Evolutionary conservation across 169 alveolate species (phyloP).

Genomic region (Toxoplasma gondii): DNA sequence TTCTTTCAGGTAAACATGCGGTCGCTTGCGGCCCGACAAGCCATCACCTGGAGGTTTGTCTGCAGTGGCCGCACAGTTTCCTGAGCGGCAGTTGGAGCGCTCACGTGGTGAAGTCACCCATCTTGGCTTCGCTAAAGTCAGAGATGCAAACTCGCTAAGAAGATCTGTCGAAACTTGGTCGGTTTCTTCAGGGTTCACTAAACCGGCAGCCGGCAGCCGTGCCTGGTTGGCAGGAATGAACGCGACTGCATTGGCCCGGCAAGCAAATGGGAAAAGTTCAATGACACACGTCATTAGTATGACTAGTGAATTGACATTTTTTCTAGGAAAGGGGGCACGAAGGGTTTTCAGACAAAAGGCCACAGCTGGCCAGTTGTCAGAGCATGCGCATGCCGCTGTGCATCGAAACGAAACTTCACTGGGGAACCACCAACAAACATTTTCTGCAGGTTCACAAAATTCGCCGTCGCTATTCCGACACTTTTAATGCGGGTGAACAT

Average conservation of each 20-base stretch:
- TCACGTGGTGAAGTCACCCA: neutral
- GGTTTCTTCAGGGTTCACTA: neutral
- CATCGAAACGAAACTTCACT: neutral
- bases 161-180: neutral
- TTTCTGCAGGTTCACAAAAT: neutral
- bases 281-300: slow-evolving; percentile 8
- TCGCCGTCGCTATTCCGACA: neutral
- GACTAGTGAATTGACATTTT: neutral
- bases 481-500: slow-evolving; percentile 27
- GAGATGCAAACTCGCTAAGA: neutral
- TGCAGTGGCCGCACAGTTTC: too few species aligned
- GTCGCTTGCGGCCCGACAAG: too few species aligned
- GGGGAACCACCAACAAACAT: neutral
- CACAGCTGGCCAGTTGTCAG: neutral
- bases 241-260: neutral
- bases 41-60: too few species aligned
- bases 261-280: neutral
- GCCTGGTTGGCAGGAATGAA: neutral
- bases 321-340: neutral
- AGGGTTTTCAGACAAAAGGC: neutral
- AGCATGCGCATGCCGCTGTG: neutral
- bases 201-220: neutral
- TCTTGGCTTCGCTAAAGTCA: neutral
- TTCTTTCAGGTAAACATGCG: neutral
- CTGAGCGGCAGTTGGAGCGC: too few species aligned